A percentile compares a stretch with the other conserved stretches of the same genome.
Evolutionary conservation across 257 asterid genomes (phyloP).

Genomic region (Forsythia viridissima): DNA sequence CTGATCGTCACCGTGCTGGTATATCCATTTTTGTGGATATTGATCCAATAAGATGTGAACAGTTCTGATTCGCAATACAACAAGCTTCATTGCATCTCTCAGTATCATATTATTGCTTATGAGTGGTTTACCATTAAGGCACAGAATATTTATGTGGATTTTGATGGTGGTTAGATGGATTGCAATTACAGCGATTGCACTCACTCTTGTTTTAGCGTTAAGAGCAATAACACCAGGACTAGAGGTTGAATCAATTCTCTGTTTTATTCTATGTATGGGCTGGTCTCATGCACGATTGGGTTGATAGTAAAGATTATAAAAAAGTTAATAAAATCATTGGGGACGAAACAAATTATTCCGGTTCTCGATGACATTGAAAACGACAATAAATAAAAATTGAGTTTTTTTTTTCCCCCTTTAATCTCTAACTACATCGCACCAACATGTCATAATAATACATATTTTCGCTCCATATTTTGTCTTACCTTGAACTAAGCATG

Average conservation of each 20-base stretch:
- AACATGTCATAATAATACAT: too few species aligned
- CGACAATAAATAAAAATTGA: too few species aligned
- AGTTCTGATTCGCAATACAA: slow-evolving; percentile 28
- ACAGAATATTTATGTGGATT: slow-evolving; percentile 26
- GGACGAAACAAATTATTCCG: too few species aligned
- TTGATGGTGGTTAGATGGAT: slow-evolving; percentile 33
- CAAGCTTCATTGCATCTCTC: slow-evolving; percentile 40
- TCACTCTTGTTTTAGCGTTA: slow-evolving; percentile 24
- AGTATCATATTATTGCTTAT: slow-evolving; percentile 35
- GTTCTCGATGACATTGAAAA: too few species aligned
- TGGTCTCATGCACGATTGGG: slow-evolving; percentile 28
- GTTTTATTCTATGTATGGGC: too few species aligned
- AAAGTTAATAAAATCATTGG: neutral
- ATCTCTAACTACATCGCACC: too few species aligned
- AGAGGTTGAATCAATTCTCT: neutral
- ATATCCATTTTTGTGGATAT: neutral
- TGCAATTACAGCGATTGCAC: slow-evolving; percentile 29
- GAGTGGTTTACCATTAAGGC: slow-evolving; percentile 37
- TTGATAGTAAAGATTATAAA: slow-evolving; percentile 11
- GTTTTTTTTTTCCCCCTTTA: too few species aligned
- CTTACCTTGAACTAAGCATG: too few species aligned
- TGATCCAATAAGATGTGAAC: neutral
- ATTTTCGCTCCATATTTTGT: too few species aligned
- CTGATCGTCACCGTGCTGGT: neutral
- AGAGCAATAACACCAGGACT: slow-evolving; percentile 29